A percentile compares a stretch with the other conserved stretches of the same genome.
Conservation (phyloP, 768 basidiomycete species). For the Tricholomella constricta region DNA sequence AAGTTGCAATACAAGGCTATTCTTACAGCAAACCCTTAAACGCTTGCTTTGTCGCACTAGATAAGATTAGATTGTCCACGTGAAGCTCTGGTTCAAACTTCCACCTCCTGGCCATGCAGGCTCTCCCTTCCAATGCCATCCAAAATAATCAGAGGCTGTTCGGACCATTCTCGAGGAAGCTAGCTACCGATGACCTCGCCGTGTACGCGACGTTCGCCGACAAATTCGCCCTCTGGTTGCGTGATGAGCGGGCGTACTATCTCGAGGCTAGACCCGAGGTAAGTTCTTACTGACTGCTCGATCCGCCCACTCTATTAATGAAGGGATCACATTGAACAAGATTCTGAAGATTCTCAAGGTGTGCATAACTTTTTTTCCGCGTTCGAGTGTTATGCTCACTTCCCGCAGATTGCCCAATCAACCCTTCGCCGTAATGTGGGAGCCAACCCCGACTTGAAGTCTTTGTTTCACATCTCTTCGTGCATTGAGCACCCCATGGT, state of each 20-base stretch:
- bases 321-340: slow-evolving; percentile 27
- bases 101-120: slow-evolving; percentile 12
- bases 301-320: slow-evolving; percentile 8
- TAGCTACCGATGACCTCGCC: slow-evolving; percentile 28
- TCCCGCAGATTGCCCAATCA: slow-evolving; percentile 36
- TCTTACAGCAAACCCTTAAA: no score
- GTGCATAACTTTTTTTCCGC: slow-evolving; percentile 1
- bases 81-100: not conserved
- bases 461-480: slow-evolving; percentile 31
- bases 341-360: slow-evolving; percentile 54
- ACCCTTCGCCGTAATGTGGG: slow-evolving; percentile 35
- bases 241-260: slow-evolving; percentile 55
- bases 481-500: slow-evolving; percentile 34
- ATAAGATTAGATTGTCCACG: slow-evolving; percentile 14
- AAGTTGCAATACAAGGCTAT: no score
- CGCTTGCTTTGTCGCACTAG: no score
- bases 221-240: slow-evolving; percentile 48
- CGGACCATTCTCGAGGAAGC: slow-evolving; percentile 31
- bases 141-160: slow-evolving; percentile 42
- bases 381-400: not conserved
- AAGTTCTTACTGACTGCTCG: slow-evolving; percentile 7
- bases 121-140: slow-evolving; percentile 15
- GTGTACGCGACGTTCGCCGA: slow-evolving; percentile 27
- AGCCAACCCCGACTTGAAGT: slow-evolving; percentile 16
- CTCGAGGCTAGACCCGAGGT: slow-evolving; percentile 50